Evolutionary conservation across 2,329 filamentous ascomycete species (phyloP), one percentile per base, ranked within the genome.

Genomic region (Phialophora chinensis): DNA sequence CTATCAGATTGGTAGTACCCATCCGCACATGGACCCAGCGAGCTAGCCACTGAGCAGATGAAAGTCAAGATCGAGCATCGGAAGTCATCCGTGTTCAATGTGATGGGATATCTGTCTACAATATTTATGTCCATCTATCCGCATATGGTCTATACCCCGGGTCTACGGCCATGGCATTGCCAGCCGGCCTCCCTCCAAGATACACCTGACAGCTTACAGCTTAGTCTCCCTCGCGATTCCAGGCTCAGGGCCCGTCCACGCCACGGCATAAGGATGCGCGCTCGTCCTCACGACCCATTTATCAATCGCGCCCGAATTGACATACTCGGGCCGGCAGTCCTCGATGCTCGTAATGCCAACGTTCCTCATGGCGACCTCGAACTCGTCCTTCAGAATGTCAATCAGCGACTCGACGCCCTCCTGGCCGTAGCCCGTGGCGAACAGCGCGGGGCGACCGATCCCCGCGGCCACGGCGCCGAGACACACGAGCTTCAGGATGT

Each of bases 381-480:
- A 73, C 66, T 84, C 82, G 66, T 83, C 80, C 72, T 75, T 78
- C 73, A 82, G 76, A 49, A 82, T 85, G 66, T 84, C 82, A 62
- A 85, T 81, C 65, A 85, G 76, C 74, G 85, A 82, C 71, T 85
- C 83, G 20, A 85, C 82, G 1, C 84, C 84, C 63, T 82, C 82
- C 71, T 85, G 82, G 4, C 85, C 84, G 66, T 86, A 86, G 3
- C 82, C 82, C 29, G 84, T 76, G 1, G 83, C 82, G 69, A 84
- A 87, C 6, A 87, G 74, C 66, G 83, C 83, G 17, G 83, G 84
- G 14, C 85, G 75, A 0, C 84, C 85, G 59, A 87, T 79, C 0
- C 84, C 83, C 3, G 86, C 85, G 11, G 84, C 83, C 0, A 80
- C 84, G 4, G 83, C 84, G 0, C 85, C 85, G 0, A 87, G 75